These are phyloP conservation scores for Erythrophleum fordii DNA, from an alignment of 306 rosid genomes.

Conservation along the genomic window DNA sequence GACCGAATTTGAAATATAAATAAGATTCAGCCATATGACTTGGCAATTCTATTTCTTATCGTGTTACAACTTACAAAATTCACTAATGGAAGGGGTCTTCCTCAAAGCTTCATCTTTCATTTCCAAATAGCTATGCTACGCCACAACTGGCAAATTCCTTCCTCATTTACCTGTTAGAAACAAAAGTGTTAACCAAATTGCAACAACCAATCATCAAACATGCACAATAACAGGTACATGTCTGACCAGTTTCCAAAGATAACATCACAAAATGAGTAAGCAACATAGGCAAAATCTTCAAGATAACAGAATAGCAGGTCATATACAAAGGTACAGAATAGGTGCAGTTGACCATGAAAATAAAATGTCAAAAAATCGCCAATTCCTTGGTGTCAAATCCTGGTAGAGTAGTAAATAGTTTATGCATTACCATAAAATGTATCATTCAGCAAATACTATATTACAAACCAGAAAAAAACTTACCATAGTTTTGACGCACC, in stretches of 20 bases:
- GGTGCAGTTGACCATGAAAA: neutral
- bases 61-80: constrained; percentile 13
- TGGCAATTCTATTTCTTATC: constrained; percentile 32
- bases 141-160: constrained; percentile 16
- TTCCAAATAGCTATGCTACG: constrained; percentile 22
- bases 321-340: neutral
- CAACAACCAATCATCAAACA: neutral
- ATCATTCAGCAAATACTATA: neutral
- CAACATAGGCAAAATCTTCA: neutral
- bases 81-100: constrained; percentile 5
- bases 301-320: neutral
- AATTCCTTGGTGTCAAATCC: constrained; percentile 15
- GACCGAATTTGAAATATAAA: neutral
- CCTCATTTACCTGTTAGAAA: constrained; percentile 45
- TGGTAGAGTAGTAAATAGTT: neutral
- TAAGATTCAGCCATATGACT: neutral
- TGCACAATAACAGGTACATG: neutral
- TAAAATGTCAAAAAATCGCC: neutral
- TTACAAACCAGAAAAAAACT: constrained; percentile 29
- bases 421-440: neutral
- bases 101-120: neutral
- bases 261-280: neutral
- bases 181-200: neutral
- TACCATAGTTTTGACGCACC: constrained; percentile 84
- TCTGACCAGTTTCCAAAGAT: neutral